Conservation (phyloP, 169 alveolate genomes). For the Eimeria zaria region DNA sequence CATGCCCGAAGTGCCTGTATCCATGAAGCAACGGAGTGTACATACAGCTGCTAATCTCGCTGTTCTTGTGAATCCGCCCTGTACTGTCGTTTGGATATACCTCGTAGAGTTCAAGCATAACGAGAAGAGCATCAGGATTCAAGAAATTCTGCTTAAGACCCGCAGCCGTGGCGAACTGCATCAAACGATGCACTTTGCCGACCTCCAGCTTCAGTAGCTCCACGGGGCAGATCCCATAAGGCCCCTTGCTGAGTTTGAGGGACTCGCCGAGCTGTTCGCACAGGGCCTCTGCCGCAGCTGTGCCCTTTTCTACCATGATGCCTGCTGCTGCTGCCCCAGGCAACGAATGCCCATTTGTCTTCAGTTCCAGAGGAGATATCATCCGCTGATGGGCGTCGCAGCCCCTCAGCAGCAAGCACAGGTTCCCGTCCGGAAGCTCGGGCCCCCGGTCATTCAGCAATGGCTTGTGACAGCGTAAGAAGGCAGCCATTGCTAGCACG, state of each 20-base stretch:
- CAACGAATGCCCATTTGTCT: slow-evolving; percentile 55
- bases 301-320: slow-evolving; percentile 65
- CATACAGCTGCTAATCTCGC: neutral
- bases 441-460: slow-evolving; percentile 74
- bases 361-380: slow-evolving; percentile 72
- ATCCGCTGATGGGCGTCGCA: slow-evolving; percentile 80
- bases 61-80: neutral
- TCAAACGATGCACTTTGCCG: slow-evolving; percentile 66
- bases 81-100: neutral
- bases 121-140: slow-evolving; percentile 24
- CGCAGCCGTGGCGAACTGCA: slow-evolving; percentile 78
- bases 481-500: slow-evolving; percentile 71
- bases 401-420: slow-evolving; percentile 74
- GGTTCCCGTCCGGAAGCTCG: slow-evolving; percentile 70
- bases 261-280: slow-evolving; percentile 27
- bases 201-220: slow-evolving; percentile 83
- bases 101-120: slow-evolving; percentile 78
- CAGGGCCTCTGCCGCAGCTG: slow-evolving; percentile 60
- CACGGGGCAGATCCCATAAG: slow-evolving; percentile 18
- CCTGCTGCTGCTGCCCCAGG: slow-evolving; percentile 80
- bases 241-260: neutral
- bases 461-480: slow-evolving; percentile 78
- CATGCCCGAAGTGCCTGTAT: neutral
- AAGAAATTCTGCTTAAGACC: slow-evolving; percentile 60
- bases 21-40: neutral